These are phyloP conservation scores for Auricularia sp. DNA, from an alignment of 768 basidiomycete genomes.

Conservation along the genomic window DNA sequence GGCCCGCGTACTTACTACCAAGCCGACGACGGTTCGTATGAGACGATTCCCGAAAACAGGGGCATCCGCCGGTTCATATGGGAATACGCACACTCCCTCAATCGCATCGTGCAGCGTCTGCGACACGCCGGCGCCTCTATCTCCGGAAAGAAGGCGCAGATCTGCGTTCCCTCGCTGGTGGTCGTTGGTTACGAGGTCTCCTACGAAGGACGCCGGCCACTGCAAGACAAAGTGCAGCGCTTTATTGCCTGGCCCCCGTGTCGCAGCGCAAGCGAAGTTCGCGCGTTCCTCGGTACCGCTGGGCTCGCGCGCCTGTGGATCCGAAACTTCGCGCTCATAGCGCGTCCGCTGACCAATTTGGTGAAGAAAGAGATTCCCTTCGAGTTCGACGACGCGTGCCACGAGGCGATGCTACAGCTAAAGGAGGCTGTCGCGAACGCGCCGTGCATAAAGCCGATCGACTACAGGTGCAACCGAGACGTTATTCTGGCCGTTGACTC, in stretches of 20 bases:
- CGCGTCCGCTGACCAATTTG: conserved; percentile 12
- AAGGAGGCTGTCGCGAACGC: conserved; percentile 18
- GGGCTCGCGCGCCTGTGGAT: conserved; percentile 17
- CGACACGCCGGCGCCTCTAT: conserved; percentile 29
- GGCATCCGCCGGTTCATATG: conserved; percentile 30
- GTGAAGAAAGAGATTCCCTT: conserved; percentile 20
- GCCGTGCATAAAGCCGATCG: conserved; percentile 23
- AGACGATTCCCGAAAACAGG: conserved; percentile 28
- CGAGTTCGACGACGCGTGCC: conserved; percentile 20
- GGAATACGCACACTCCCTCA: conserved; percentile 28
- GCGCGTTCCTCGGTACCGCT: conserved; percentile 17
- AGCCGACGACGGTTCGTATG: conserved; percentile 16
- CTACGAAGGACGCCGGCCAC: conserved; percentile 23
- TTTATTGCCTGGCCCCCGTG: conserved; percentile 16
- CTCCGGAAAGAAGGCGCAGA: conserved; percentile 24
- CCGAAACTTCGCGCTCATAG: conserved; percentile 14
- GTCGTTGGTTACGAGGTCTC: conserved; percentile 33
- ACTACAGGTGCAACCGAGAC: conserved; percentile 17
- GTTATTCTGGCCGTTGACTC: conserved; percentile 20
- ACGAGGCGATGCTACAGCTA: conserved; percentile 20
- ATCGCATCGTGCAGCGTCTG: conserved; percentile 29
- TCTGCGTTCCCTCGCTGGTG: conserved; percentile 19
- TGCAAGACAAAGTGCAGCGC: conserved; percentile 18
- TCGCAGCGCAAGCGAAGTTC: conserved; percentile 14
- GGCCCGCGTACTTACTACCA: conserved; percentile 26